Conservation (phyloP, 2,329 filamentous ascomycete species). For the Cordyceps farinosa region DNA sequence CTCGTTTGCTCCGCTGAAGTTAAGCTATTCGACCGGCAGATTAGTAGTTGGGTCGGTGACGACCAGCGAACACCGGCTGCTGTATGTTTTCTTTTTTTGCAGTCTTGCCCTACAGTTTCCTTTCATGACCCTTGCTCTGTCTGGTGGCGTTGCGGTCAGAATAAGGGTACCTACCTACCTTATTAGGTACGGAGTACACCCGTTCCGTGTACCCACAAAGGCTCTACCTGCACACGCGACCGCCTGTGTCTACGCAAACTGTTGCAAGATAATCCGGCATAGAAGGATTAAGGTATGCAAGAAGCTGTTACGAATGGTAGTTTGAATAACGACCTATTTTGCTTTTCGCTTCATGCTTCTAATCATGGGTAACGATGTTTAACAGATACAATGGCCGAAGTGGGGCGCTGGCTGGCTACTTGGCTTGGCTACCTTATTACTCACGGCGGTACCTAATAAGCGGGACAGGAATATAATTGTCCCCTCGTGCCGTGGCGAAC, state of each 20-base stretch:
- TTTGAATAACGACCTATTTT: too few species aligned
- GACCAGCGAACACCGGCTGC: conserved; percentile 12
- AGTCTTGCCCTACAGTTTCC: too few species aligned
- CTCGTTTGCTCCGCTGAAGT: conserved; percentile 5
- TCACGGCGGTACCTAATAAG: neutral
- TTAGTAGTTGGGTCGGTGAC: conserved; percentile 11
- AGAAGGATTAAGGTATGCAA: too few species aligned
- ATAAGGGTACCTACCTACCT: too few species aligned
- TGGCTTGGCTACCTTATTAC: too few species aligned
- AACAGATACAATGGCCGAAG: too few species aligned
- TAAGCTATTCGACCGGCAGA: conserved; percentile 9
- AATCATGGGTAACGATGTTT: too few species aligned
- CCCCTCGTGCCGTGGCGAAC: conserved; percentile 18
- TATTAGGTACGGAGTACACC: too few species aligned
- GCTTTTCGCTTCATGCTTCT: neutral
- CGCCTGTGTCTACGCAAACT: neutral
- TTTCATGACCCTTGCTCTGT: neutral
- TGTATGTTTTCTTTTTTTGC: neutral
- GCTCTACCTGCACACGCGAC: too few species aligned
- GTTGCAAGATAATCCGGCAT: neutral
- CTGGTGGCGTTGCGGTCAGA: neutral
- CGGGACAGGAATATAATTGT: conserved; percentile 3
- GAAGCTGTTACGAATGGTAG: too few species aligned
- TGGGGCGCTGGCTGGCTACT: too few species aligned
- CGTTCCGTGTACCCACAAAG: too few species aligned